A percentile compares a stretch with the other conserved stretches of the same genome.
Evolutionary conservation across 2,329 filamentous ascomycete species (phyloP).

Genomic region (Huntiella abstrusa): DNA sequence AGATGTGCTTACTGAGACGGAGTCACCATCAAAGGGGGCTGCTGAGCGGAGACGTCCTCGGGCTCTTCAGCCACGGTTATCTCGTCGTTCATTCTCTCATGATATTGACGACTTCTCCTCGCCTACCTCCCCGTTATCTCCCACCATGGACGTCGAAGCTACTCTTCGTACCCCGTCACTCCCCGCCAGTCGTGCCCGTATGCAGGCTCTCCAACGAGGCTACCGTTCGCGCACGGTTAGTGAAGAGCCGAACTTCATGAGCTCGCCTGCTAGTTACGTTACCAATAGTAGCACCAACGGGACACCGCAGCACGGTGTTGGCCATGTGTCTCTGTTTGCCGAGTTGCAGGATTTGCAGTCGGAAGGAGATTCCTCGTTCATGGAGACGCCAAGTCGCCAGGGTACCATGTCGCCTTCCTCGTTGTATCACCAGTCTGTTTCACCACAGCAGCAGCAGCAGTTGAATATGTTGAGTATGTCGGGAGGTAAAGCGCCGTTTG

Average conservation of each 20-base stretch:
- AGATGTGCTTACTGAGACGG: conserved; percentile 74
- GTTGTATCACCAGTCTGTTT: conserved; percentile 23
- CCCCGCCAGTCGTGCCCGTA: conserved; percentile 21
- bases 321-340: conserved; percentile 67
- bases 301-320: conserved; percentile 29
- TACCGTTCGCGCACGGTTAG: conserved; percentile 42
- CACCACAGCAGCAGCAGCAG: conserved; percentile 29
- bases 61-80: conserved; percentile 26
- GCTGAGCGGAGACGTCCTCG: conserved; percentile 25
- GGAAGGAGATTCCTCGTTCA: conserved; percentile 51
- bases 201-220: conserved; percentile 43
- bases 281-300: conserved; percentile 26
- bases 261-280: conserved; percentile 39
- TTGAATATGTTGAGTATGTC: conserved; percentile 16
- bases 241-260: conserved; percentile 37
- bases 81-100: conserved; percentile 60
- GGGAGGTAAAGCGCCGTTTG: conserved; percentile 18
- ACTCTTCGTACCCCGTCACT: conserved; percentile 40
- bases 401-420: conserved; percentile 32
- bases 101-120: conserved; percentile 34
- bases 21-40: conserved; percentile 32
- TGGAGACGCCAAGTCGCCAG: conserved; percentile 35
- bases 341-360: conserved; percentile 69
- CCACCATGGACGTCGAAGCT: conserved; percentile 34
- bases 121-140: too few species aligned